Base-by-base conservation (phyloP, 352 stramenopile species). In the Phytophthora macrochlamydospora region DNA sequence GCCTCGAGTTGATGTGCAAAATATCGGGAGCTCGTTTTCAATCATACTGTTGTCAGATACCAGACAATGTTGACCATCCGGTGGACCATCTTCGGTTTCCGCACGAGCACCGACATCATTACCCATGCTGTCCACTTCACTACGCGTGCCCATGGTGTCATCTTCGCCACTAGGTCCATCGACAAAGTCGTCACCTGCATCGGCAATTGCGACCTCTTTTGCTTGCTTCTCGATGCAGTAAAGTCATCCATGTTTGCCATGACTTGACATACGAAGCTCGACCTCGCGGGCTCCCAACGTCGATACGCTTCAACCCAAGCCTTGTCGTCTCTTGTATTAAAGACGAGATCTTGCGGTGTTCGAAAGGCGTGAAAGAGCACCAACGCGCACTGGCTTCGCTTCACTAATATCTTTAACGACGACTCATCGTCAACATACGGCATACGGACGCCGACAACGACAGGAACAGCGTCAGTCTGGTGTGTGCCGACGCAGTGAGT, bases 161-260 rank as follows among this genome's bases (percentile, higher is more conserved):
- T 40, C 35, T 11, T 40, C 35, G 35, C 9, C 35, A 11, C 35
- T 11, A 11, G 35, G 35, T 40, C 6, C 35, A 11, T 40, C 35
- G 9, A 40, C n/a, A n/a, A 50, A 6, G 18, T 50, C 43, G 43
- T 50, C 43, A n/a, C 29, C 1, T 32, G n/a, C 43, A 4, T 2
- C 11, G 35, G 35, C 35, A 6, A 40, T 11, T 1, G 18, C 43
- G 3, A 11, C 43, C n/a, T 32, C 43, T 50, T 50, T 18, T 1
- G 43, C 43, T 28, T 50, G n/a, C 43, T 50, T 50, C 9, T 50
- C 43, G 43, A 50, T n/a, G 14, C 43, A n/a, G 43, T 50, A 7
- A n/a, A 50, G 43, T 50, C 43, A 28, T 50, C 43, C 43, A 50
- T 30, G 14, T 50, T 50, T n/a, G 43, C n/a, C 43, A 50, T 50